These are phyloP conservation scores for Furcasterigmium sp. DNA, from an alignment of 2,329 filamentous ascomycete genomes.

Conservation along the genomic window DNA sequence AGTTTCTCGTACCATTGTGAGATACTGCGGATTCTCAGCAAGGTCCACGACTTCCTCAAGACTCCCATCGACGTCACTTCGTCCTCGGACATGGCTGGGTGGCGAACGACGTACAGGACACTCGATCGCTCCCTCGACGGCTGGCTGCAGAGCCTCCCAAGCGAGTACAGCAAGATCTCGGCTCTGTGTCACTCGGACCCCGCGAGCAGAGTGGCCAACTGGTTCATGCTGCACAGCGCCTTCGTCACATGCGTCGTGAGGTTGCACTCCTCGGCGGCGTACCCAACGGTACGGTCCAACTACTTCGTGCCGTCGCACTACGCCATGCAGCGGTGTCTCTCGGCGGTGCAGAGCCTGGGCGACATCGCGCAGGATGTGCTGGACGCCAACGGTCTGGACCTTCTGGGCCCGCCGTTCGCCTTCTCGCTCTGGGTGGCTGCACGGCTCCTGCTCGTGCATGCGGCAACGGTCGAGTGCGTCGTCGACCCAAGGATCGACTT, in stretches of 20 bases:
- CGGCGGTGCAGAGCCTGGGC: constrained; percentile 35
- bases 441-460: constrained; percentile 32
- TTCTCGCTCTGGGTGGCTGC: constrained; percentile 40
- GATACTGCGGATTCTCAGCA: constrained; percentile 35
- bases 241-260: constrained; percentile 38
- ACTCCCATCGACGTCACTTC: constrained; percentile 32
- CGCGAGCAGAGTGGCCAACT: constrained; percentile 38
- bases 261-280: constrained; percentile 37
- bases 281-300: constrained; percentile 31
- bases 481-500: constrained; percentile 35
- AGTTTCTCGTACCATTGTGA: constrained; percentile 41
- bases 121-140: constrained; percentile 32
- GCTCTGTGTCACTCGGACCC: constrained; percentile 39
- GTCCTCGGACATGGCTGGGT: constrained; percentile 28
- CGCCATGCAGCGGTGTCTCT: constrained; percentile 38
- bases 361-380: constrained; percentile 38
- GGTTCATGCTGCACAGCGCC: constrained; percentile 40
- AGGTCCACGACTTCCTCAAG: constrained; percentile 36
- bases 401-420: constrained; percentile 36
- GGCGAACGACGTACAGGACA: constrained; percentile 33
- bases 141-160: constrained; percentile 36
- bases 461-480: constrained; percentile 28
- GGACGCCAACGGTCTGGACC: constrained; percentile 35
- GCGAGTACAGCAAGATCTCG: constrained; percentile 39
- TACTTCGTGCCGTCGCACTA: constrained; percentile 38